Percentiles rank a stretch among this genome's conserved stretches.
These are phyloP conservation scores for Xylariaceae sp. DNA, from an alignment of 2,329 filamentous ascomycete genomes.

Conservation along the genomic window DNA sequence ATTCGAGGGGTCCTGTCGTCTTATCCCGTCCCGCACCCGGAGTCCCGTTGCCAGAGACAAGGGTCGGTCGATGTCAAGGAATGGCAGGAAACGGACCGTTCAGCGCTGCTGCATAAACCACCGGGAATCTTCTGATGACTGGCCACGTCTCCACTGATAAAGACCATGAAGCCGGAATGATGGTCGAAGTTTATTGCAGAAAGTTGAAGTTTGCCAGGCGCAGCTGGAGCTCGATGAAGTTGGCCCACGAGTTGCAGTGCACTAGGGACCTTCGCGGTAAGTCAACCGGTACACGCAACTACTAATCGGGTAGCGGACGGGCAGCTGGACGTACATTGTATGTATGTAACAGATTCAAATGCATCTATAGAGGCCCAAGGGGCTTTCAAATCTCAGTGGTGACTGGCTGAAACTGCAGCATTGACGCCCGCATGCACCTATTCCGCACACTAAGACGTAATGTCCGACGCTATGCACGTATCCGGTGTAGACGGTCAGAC, in stretches of 20 bases:
- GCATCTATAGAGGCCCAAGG: not conserved
- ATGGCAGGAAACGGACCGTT: constrained; percentile 3
- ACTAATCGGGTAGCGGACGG: not conserved
- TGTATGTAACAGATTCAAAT: not conserved
- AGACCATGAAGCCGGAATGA: not conserved
- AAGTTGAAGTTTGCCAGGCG: not conserved
- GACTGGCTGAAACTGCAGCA: too few species aligned
- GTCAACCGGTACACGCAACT: not conserved
- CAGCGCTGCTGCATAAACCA: not conserved
- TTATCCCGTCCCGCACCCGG: constrained; percentile 4
- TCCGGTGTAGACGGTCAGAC: too few species aligned
- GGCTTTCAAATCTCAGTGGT: too few species aligned
- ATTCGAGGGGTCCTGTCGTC: not conserved
- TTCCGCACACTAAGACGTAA: too few species aligned
- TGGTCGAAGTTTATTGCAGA: not conserved
- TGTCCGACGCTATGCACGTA: too few species aligned
- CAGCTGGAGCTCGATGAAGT: too few species aligned
- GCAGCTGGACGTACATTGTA: not conserved
- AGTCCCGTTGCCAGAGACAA: not conserved
- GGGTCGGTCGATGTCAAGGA: constrained; percentile 5
- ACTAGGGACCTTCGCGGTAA: too few species aligned
- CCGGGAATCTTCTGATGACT: not conserved
- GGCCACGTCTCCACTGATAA: not conserved
- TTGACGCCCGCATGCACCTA: too few species aligned
- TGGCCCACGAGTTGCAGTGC: too few species aligned